Evolutionary conservation across 2,329 filamentous ascomycete species (phyloP).

Genomic region (Cucurbitaria berberidis): DNA sequence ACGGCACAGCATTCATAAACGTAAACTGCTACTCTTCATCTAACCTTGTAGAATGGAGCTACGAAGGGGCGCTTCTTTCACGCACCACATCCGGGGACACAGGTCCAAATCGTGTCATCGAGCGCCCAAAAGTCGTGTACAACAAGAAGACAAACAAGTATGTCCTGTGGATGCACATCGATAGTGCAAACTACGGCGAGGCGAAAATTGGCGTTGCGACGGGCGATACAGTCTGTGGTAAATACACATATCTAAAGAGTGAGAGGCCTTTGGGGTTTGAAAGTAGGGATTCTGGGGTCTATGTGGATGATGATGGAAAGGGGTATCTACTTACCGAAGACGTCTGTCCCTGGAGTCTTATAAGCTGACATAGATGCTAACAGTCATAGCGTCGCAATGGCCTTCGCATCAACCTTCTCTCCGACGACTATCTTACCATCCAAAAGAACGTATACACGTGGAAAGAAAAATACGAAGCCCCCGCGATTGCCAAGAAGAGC

Average conservation of each 20-base stretch:
- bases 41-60: conserved; percentile 69
- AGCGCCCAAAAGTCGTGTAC: conserved; percentile 72
- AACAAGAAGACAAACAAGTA: conserved; percentile 69
- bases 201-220: conserved; percentile 70
- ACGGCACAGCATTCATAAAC: conserved; percentile 66
- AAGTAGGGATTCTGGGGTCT: conserved; percentile 66
- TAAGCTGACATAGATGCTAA: conserved; percentile 4
- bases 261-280: conserved; percentile 58
- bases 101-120: conserved; percentile 67
- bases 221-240: conserved; percentile 64
- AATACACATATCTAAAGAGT: conserved; percentile 60
- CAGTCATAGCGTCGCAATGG: conserved; percentile 59
- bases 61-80: conserved; percentile 64
- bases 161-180: conserved; percentile 74
- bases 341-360: conserved; percentile 47
- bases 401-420: conserved; percentile 63
- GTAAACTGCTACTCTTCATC: conserved; percentile 71
- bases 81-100: conserved; percentile 61
- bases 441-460: conserved; percentile 58
- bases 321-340: conserved; percentile 69
- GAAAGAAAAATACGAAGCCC: conserved; percentile 64
- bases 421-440: conserved; percentile 63
- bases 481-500: conserved; percentile 66
- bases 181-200: conserved; percentile 65
- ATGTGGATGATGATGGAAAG: conserved; percentile 66